A percentile compares a stretch with the other conserved stretches of the same genome.
Evolutionary conservation across 306 rosid species (phyloP).

Genomic region (Citrullus mucosospermus): DNA sequence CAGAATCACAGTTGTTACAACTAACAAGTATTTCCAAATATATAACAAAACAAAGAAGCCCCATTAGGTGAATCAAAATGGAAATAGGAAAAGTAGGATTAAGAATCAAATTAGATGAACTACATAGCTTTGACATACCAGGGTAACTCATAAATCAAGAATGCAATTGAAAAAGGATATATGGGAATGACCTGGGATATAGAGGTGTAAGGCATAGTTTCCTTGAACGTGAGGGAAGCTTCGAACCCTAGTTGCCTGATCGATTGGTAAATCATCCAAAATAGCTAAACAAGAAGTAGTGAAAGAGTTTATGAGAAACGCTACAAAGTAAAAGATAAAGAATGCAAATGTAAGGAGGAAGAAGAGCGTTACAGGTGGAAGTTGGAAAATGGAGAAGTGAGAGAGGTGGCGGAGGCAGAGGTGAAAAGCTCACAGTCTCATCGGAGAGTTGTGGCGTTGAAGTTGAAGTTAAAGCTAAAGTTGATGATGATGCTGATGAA

Average conservation of each 20-base stretch:
- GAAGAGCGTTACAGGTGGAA: conserved; percentile 27
- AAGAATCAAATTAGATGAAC: not conserved
- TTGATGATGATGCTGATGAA: conserved; percentile 3
- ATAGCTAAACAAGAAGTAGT: conserved; percentile 26
- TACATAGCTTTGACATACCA: conserved; percentile 13
- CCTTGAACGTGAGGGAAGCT: conserved; percentile 80
- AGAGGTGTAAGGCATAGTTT: conserved; percentile 68
- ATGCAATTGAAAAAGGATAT: too few relatives aligned
- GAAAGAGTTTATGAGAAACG: conserved; percentile 17
- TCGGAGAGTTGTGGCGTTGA: not conserved
- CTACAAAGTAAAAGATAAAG: not conserved
- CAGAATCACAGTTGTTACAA: not conserved
- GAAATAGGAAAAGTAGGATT: not conserved
- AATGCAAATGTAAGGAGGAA: not conserved
- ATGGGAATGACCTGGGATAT: conserved; percentile 33
- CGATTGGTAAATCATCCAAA: conserved; percentile 20
- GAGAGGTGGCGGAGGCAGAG: conserved; percentile 62
- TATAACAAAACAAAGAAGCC: not conserved
- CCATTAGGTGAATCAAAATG: not conserved
- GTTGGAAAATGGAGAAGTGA: conserved; percentile 42
- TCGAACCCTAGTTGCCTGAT: conserved; percentile 52
- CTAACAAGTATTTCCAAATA: not conserved
- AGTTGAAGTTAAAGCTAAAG: not conserved
- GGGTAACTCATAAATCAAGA: too few relatives aligned
- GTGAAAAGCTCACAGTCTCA: conserved; percentile 1